Percentiles rank a stretch among this genome's conserved stretches.
These are phyloP conservation scores for Botryotinia narcissicola DNA, from an alignment of 2,329 filamentous ascomycete species.

Conservation along the genomic window DNA sequence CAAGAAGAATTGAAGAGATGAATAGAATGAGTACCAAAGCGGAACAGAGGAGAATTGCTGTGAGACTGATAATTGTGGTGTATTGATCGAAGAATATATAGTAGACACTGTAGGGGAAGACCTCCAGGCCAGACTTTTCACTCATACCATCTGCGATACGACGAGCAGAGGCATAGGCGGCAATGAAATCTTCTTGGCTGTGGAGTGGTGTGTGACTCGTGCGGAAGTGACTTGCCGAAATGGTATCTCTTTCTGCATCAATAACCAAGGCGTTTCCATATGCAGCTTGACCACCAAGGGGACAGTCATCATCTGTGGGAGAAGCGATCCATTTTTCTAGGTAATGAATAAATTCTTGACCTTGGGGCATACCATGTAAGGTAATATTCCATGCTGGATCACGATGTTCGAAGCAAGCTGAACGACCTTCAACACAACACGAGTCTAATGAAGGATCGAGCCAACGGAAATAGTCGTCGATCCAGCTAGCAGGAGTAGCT, in stretches of 20 bases:
- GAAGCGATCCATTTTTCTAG: slow-evolving; percentile 77
- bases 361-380: slow-evolving; percentile 86
- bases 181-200: slow-evolving; percentile 89
- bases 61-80: slow-evolving; percentile 75
- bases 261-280: slow-evolving; percentile 84
- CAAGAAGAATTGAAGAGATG: slow-evolving; percentile 76
- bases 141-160: slow-evolving; percentile 80
- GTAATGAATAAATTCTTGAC: slow-evolving; percentile 86
- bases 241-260: slow-evolving; percentile 62
- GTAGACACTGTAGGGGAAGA: slow-evolving; percentile 96
- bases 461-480: slow-evolving; percentile 96
- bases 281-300: slow-evolving; percentile 81
- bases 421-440: slow-evolving; percentile 43
- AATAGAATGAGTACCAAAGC: slow-evolving; percentile 83
- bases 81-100: slow-evolving; percentile 99
- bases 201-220: slow-evolving; percentile 83
- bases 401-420: slow-evolving; percentile 76
- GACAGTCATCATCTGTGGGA: slow-evolving; percentile 79
- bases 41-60: slow-evolving; percentile 74
- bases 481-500: slow-evolving; percentile 87
- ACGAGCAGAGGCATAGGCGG: slow-evolving; percentile 82
- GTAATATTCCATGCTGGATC: slow-evolving; percentile 86
- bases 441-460: slow-evolving; percentile 80
- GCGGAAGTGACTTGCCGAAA: slow-evolving; percentile 86
- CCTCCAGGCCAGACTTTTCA: slow-evolving; percentile 67